Evolutionary conservation across 257 asterid species (phyloP), one percentile per base, ranked within the genome.

Genomic region (Paraleonurus japonicus): DNA sequence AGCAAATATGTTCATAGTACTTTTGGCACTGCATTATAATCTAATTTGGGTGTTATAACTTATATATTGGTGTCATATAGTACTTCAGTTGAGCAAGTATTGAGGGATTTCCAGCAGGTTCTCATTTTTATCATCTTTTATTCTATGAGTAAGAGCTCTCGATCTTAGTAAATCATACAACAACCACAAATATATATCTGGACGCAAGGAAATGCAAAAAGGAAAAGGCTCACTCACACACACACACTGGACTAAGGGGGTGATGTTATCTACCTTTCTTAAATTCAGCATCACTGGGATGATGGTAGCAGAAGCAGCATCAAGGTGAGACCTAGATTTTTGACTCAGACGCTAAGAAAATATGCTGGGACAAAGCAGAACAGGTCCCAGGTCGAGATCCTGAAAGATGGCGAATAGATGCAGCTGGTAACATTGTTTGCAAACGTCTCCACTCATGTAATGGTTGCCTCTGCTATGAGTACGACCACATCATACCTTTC

Each of bases 361-460:
- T 47, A 30, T 91, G 97, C 83, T 90, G 97, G 97, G 85, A 73
- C 77, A 84, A 84, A 67, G 96, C 92, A n/a, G 80, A 79, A 69
- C 73, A 43, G 24, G 81, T 89, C 67, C 84, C 86, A 53, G 95
- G 92, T 41, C 86, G 92, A 80, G 88, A 89, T 74, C 93, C 96
- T 28, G 94, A 83, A 65, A 84, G 98, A 74, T 92, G 98, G 96
- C 75, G 94, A 61, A 82, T 81, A 62, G 98, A 92, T 79, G 89
- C 90, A 64, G 90, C 93, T 41, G 98, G 94, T 8, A 89, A 89
- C 78, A 71, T 88, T 55, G 90, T 89, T 54, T 89, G 89, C 77
- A 87, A 85, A 81, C 80, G 76, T 61, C 89, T 89, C 80, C 86
- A 84, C 77, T 79, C 83, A 68, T 91, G 96, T 74, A 82, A 77